Evolutionary conservation across 2,329 filamentous ascomycete genomes (phyloP), one percentile per base, ranked within the genome.

Genomic region (Neonectria punicea): DNA sequence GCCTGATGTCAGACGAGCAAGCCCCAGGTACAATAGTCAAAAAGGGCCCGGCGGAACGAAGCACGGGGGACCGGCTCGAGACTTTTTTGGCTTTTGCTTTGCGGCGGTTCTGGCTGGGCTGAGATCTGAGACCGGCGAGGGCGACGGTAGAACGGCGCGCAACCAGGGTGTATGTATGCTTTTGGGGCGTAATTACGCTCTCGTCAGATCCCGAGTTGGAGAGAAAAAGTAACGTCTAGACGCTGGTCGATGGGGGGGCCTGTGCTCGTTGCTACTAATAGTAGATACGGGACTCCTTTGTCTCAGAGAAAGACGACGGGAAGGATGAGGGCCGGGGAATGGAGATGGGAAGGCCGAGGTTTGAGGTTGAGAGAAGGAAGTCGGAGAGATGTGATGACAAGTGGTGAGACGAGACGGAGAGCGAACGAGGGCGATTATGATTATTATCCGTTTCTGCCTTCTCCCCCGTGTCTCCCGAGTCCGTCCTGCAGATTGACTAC

Each of bases 111-210:
- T 72, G 61, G 58, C 56, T 72, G 67, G 70, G 70, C 70, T 73
- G 66, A 73, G 68, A 70, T 72, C 63, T 73, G 71, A 73, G 71
- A 73, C 69, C 71, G 71, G 71, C 57, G 61, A 73, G 43, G 61
- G 58, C 53, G 58, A 54, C 58, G 58, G 58, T 10, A 43, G 55
- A 28, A 63, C 49, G 55, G 61, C 50, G 61, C 50, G 61, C 54
- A 54, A 47, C 55, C 32, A 49, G 61, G 55, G 59, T 30, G 59
- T 30, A 22, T 32, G 47, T 44, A 25, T 41, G 51, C 34, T 44
- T 30, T 22, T 41, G 8, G 34, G 32, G 54, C 47, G 47, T 34
- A 30, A 30, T 30, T 30, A 13, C 32, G 10, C 32, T 34, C 32
- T 34, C 32, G 36, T 39, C 36, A n/a, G 13, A 2, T 16, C 34